These are phyloP conservation scores for Ophiostoma montium DNA, from an alignment of 2,329 filamentous ascomycete genomes.

Conservation along the genomic window DNA sequence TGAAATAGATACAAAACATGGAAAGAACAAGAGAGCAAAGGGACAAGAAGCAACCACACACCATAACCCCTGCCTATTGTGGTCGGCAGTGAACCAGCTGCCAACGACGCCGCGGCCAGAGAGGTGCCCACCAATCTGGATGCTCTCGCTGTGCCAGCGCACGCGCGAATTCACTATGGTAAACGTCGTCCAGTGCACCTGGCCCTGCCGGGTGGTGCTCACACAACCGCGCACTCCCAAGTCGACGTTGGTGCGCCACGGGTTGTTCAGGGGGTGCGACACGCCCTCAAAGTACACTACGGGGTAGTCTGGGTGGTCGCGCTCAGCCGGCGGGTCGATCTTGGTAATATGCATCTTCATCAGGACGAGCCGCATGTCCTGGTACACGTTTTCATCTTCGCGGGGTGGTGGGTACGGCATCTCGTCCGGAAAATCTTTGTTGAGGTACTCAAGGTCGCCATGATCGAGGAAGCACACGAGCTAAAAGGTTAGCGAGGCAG, in stretches of 20 bases:
- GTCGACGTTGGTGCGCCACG: slow-evolving; percentile 55
- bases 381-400: slow-evolving; percentile 51
- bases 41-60: too few species aligned
- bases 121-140: slow-evolving; percentile 55
- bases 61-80: slow-evolving; percentile 49
- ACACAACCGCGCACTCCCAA: slow-evolving; percentile 51
- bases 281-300: slow-evolving; percentile 55
- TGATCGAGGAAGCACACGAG: slow-evolving; percentile 47
- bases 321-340: slow-evolving; percentile 43
- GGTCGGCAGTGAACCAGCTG: slow-evolving; percentile 69
- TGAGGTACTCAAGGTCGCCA: slow-evolving; percentile 57
- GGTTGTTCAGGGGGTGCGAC: slow-evolving; percentile 46
- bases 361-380: slow-evolving; percentile 56
- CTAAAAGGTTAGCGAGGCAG: too few species aligned
- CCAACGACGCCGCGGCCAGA: slow-evolving; percentile 57
- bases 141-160: slow-evolving; percentile 61
- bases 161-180: slow-evolving; percentile 53
- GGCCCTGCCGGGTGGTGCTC: slow-evolving; percentile 51
- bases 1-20: too few species aligned
- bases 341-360: slow-evolving; percentile 50
- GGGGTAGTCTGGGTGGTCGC: slow-evolving; percentile 43
- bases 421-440: slow-evolving; percentile 44
- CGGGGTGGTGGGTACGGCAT: slow-evolving; percentile 39
- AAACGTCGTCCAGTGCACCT: slow-evolving; percentile 60
- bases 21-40: too few species aligned